Evolutionary conservation across 2,329 filamentous ascomycete species (phyloP).

Genomic region (Sclerotinia minor): DNA sequence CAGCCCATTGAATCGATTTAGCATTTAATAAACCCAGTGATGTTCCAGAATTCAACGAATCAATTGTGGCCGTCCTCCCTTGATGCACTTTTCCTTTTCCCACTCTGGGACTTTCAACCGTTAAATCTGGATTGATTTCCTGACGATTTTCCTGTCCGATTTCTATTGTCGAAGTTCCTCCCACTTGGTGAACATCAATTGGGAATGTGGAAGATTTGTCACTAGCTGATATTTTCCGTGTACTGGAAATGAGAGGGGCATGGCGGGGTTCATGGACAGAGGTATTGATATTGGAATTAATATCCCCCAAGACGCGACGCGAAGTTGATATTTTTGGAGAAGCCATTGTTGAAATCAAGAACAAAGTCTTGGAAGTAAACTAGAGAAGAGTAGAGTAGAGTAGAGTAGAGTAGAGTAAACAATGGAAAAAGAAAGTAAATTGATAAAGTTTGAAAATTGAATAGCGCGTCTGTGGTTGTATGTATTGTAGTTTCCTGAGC

Average conservation of each 20-base stretch:
- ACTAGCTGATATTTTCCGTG: background rate
- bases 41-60: too few species aligned
- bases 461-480: background rate
- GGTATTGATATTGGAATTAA: constrained; percentile 60
- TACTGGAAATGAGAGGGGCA: background rate
- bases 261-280: background rate
- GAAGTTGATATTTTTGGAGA: constrained; percentile 24
- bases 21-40: background rate
- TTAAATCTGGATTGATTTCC: background rate
- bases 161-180: background rate
- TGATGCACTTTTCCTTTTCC: background rate
- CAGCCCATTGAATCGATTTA: background rate
- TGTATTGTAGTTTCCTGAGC: constrained; percentile 4
- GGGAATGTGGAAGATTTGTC: accelerated
- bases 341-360: constrained; percentile 25
- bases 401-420: background rate
- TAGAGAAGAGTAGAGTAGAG: background rate
- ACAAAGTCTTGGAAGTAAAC: background rate
- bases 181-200: background rate
- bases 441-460: background rate
- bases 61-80: background rate
- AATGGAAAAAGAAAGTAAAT: background rate
- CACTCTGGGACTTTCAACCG: background rate
- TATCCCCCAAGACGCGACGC: constrained; percentile 49
- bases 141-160: constrained; percentile 1